Evolutionary conservation across 345 rosid species (phyloP).

Genomic region (Lepidium africanum): DNA sequence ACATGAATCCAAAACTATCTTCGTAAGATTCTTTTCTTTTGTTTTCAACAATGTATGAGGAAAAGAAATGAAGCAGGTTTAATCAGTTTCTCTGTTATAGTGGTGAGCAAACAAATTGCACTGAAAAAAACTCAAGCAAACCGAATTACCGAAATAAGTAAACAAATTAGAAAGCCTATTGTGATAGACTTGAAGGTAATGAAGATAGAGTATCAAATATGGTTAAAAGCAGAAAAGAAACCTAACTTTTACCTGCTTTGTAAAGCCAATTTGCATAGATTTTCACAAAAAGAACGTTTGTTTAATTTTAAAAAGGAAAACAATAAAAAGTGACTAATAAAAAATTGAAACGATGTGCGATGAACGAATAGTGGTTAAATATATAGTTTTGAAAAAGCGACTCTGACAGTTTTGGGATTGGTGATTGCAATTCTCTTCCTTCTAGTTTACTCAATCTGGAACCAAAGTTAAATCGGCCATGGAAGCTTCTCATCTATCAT

Average conservation of each 20-base stretch:
- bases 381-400: not conserved
- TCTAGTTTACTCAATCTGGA: not conserved
- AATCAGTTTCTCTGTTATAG: not conserved
- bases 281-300: no score
- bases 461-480: not conserved
- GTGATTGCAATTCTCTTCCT: not conserved
- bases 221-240: no score
- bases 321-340: not conserved
- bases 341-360: not conserved
- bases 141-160: not conserved
- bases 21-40: not conserved
- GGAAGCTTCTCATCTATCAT: constrained; percentile 5
- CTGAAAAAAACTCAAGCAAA: not conserved
- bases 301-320: no score
- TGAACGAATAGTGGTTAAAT: no score
- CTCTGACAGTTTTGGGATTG: not conserved
- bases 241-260: no score
- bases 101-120: not conserved
- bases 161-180: no score
- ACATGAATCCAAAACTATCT: not conserved
- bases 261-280: no score
- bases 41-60: not conserved
- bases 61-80: not conserved
- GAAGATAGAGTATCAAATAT: no score
- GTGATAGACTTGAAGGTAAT: no score